Conservation (phyloP, 805 yeast species). For the Grigorovia transvaalensis region DNA sequence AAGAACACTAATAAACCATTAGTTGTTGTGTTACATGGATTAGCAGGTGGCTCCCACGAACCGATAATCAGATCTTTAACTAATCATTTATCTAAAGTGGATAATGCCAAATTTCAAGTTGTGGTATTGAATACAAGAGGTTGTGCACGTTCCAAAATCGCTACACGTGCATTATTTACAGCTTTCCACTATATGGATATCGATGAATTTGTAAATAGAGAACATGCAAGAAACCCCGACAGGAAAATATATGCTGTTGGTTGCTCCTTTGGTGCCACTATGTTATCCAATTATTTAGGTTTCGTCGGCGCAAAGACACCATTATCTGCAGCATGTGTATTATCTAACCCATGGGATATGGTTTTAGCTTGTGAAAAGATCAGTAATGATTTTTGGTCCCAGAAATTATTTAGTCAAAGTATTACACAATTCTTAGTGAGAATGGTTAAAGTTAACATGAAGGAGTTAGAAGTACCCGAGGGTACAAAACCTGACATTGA, state of each 20-base stretch:
- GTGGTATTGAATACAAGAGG: slow-evolving; percentile 64
- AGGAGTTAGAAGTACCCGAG: slow-evolving; percentile 16
- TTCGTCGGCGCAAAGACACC: slow-evolving; percentile 47
- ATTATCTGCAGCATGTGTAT: slow-evolving; percentile 46
- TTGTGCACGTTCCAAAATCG: slow-evolving; percentile 62
- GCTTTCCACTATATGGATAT: slow-evolving; percentile 65
- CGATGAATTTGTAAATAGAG: slow-evolving; percentile 43
- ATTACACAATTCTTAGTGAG: slow-evolving; percentile 34
- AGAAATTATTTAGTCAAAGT: slow-evolving; percentile 32
- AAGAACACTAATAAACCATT: slow-evolving; percentile 38
- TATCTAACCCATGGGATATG: slow-evolving; percentile 71
- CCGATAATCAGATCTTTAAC: slow-evolving; percentile 54
- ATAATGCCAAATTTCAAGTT: slow-evolving; percentile 40
- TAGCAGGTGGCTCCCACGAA: slow-evolving; percentile 75
- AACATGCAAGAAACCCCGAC: slow-evolving; percentile 44
- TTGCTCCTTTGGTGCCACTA: slow-evolving; percentile 62
- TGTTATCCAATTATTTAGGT: slow-evolving; percentile 57
- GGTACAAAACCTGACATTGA: slow-evolving; percentile 9
- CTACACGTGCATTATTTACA: slow-evolving; percentile 56
- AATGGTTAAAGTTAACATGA: slow-evolving; percentile 36
- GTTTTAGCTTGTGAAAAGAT: slow-evolving; percentile 41
- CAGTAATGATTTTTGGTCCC: slow-evolving; percentile 30
- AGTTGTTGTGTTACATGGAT: slow-evolving; percentile 55
- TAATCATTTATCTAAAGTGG: slow-evolving; percentile 32
- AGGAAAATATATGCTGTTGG: slow-evolving; percentile 60